These are phyloP conservation scores for Sporothrix variecibatus DNA, from an alignment of 2,329 filamentous ascomycete genomes.

Conservation along the genomic window DNA sequence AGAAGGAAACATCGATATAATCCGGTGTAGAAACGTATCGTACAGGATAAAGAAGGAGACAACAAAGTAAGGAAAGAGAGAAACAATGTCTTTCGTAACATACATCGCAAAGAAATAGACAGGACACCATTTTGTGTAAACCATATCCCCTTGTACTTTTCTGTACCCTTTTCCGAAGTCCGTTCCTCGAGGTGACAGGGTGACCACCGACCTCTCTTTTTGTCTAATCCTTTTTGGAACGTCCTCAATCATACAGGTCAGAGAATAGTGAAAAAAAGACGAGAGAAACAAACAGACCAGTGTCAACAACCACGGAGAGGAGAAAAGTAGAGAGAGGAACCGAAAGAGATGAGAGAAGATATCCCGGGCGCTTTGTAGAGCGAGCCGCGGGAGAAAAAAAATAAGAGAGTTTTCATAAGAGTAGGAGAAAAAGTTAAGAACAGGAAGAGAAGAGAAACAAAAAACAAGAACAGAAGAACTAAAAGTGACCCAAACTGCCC, in stretches of 20 bases:
- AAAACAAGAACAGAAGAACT: neutral
- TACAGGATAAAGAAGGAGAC: neutral
- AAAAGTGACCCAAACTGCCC: neutral
- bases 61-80: neutral
- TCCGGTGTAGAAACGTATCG: neutral
- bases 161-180: neutral
- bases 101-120: neutral
- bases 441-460: neutral
- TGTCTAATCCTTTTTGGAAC: neutral
- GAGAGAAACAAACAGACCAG: neutral
- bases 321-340: neutral
- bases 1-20: neutral
- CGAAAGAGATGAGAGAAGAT: constrained; percentile 13
- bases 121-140: neutral
- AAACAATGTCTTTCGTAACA: neutral
- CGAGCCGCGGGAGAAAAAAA: neutral
- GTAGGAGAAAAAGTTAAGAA: neutral
- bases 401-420: constrained; percentile 5
- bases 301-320: neutral
- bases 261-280: neutral
- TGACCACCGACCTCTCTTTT: neutral
- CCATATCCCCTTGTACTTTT: neutral
- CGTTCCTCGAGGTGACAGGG: neutral
- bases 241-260: neutral
- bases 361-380: neutral